Percentiles rank a stretch among this genome's conserved stretches.
Evolutionary conservation across 306 rosid species (phyloP).

Genomic region (Fragaria nilgerrensis): DNA sequence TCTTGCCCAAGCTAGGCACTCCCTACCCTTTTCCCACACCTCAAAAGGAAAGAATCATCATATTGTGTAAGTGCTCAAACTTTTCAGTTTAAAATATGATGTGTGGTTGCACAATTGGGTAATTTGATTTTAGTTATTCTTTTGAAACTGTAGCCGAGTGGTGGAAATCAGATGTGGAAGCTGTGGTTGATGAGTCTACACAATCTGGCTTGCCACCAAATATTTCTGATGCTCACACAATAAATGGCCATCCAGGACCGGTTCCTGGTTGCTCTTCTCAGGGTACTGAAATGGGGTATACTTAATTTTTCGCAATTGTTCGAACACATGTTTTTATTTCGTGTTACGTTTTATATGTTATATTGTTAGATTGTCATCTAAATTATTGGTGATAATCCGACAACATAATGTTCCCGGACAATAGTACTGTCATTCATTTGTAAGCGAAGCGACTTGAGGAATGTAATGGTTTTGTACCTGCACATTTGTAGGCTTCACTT

Average conservation of each 20-base stretch:
- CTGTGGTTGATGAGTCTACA: slow-evolving; percentile 45
- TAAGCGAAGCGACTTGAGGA: neutral
- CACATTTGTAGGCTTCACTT: slow-evolving; percentile 51
- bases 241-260: slow-evolving; percentile 64
- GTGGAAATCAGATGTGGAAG: slow-evolving; percentile 85
- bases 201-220: slow-evolving; percentile 59
- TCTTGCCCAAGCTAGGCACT: slow-evolving; percentile 57
- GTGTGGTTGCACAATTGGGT: neutral
- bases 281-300: slow-evolving; percentile 35
- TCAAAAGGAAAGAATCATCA: slow-evolving; percentile 47
- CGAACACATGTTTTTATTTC: neutral
- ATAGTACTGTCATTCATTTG: neutral
- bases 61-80: slow-evolving; percentile 35
- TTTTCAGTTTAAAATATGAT: neutral
- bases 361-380: neutral
- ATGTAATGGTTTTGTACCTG: slow-evolving; percentile 14
- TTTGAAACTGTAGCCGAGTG: slow-evolving; percentile 50
- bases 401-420: neutral
- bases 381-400: neutral
- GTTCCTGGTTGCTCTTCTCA: slow-evolving; percentile 54
- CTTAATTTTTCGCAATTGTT: neutral
- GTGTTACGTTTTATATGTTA: neutral
- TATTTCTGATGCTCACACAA: slow-evolving; percentile 68
- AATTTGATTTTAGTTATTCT: neutral
- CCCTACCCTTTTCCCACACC: slow-evolving; percentile 73